These are phyloP conservation scores for Hypoxylon lienhwacheense DNA, from an alignment of 495 filamentous ascomycete species.

Conservation along the genomic window DNA sequence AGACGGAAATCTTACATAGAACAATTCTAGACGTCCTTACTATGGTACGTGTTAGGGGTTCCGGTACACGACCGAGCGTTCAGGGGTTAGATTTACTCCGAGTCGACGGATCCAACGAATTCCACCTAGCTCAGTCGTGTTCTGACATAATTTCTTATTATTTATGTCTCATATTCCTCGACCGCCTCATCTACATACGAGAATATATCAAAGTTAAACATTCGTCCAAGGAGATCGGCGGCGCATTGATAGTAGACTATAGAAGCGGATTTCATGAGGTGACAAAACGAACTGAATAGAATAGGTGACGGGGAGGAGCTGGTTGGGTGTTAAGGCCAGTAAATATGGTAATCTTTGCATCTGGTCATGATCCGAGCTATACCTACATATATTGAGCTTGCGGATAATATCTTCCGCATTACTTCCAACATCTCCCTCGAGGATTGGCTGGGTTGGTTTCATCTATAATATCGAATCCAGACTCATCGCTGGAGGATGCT, in stretches of 20 bases:
- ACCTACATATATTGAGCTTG: constrained; percentile 5
- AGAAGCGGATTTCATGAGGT: no score
- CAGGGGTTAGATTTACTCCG: neutral
- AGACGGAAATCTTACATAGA: constrained; percentile 7
- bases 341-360: no score
- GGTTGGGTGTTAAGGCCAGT: no score
- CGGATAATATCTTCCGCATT: constrained; percentile 4
- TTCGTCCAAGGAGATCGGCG: neutral
- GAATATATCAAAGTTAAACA: no score
- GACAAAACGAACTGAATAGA: neutral
- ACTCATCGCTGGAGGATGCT: constrained; percentile 6
- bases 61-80: neutral
- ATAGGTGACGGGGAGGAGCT: neutral
- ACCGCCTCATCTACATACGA: neutral
- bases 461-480: constrained; percentile 14
- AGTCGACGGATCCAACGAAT: neutral
- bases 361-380: constrained; percentile 24
- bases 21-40: constrained; percentile 21
- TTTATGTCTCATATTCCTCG: neutral
- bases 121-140: constrained; percentile 13
- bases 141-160: constrained; percentile 3
- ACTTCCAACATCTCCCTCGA: constrained; percentile 2
- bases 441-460: constrained; percentile 23
- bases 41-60: neutral
- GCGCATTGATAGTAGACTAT: neutral